phyloP scores from a whole-genome alignment of 2,329 filamentous ascomycete genomes.

The Coniochaeta prunicola region DNA sequence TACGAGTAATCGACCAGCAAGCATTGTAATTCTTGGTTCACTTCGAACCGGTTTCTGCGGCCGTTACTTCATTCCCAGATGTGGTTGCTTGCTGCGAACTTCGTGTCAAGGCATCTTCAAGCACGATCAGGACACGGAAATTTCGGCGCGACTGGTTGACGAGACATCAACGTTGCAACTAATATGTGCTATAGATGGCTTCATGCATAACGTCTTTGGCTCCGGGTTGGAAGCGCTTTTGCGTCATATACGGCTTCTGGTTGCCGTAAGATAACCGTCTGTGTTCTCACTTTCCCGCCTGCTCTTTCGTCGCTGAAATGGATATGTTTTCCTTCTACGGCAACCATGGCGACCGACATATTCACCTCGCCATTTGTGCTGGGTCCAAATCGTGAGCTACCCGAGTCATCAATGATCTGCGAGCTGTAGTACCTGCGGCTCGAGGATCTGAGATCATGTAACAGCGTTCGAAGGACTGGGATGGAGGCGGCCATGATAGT shows the following conservation, averaged over 20 bases:
- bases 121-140: no score
- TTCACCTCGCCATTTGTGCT: not conserved
- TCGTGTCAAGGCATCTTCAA: not conserved
- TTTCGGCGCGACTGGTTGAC: no score
- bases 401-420: not conserved
- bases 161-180: no score
- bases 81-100: not conserved
- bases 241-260: not conserved
- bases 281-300: not conserved
- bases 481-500: constrained; percentile 14
- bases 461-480: not conserved
- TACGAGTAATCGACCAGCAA: not conserved
- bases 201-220: no score
- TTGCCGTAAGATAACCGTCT: not conserved
- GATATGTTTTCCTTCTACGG: not conserved
- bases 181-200: no score
- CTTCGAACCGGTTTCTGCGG: not conserved
- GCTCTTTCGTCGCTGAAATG: not conserved
- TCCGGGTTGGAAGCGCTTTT: not conserved
- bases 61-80: not conserved
- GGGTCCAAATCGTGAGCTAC: not conserved
- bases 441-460: not conserved
- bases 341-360: not conserved
- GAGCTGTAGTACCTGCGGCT: not conserved
- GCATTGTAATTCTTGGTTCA: not conserved